Conservation (phyloP, 2,329 filamentous ascomycete genomes). For the Fusarium sp. region DNA sequence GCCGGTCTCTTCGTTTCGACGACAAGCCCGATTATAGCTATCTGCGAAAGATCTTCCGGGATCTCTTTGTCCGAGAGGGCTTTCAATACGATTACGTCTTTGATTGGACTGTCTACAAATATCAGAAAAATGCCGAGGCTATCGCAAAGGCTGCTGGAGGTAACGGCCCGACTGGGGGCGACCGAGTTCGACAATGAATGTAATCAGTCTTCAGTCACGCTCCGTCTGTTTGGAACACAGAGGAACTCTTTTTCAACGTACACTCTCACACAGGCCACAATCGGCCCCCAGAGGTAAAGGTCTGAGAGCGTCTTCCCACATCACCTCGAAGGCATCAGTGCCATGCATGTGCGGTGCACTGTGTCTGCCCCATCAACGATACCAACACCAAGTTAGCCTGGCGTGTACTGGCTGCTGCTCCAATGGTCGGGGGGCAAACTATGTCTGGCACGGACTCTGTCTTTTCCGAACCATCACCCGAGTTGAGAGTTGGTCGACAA, state of each 20-base stretch:
- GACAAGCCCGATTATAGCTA: conserved; percentile 99
- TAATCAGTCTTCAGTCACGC: not conserved
- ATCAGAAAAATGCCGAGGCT: conserved; percentile 98
- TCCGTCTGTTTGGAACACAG: too few relatives aligned
- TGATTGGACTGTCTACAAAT: conserved; percentile 99
- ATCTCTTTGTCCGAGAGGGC: conserved; percentile 97
- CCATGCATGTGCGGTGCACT: too few relatives aligned
- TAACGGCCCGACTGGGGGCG: not conserved
- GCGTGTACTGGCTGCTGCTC: not conserved
- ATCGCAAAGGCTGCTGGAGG: conserved; percentile 82
- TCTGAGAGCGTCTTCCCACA: too few relatives aligned
- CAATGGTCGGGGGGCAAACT: not conserved
- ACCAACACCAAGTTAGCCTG: not conserved
- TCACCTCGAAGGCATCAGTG: not conserved
- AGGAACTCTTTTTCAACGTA: too few relatives aligned
- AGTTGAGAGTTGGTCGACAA: not conserved
- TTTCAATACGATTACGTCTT: conserved; percentile 99
- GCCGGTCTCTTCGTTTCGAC: conserved; percentile 96
- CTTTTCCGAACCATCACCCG: not conserved
- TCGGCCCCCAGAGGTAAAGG: not conserved
- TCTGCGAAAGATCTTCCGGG: conserved; percentile 99
- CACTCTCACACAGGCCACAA: too few relatives aligned
- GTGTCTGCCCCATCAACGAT: too few relatives aligned
- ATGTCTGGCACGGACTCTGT: not conserved
- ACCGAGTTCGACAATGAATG: not conserved